Evolutionary conservation across 495 filamentous ascomycete genomes (phyloP).

Genomic region (Aspergillus sparsus): DNA sequence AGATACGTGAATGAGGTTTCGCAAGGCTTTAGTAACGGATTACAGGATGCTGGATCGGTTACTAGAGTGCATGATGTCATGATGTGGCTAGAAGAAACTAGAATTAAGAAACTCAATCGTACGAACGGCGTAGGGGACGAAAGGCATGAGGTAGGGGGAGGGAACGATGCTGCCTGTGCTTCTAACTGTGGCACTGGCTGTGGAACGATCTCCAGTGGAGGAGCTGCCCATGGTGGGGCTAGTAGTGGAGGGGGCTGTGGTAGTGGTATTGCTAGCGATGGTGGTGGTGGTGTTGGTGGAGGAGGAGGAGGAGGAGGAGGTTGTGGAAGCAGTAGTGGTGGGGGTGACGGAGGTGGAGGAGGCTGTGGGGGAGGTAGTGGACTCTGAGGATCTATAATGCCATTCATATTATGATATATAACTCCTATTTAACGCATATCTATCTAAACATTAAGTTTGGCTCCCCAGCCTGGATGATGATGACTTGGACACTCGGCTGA

Average conservation of each 20-base stretch:
- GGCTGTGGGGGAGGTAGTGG: background rate
- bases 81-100: background rate
- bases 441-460: background rate
- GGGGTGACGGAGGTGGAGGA: background rate
- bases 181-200: background rate
- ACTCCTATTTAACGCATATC: background rate
- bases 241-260: background rate
- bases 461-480: background rate
- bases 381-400: background rate
- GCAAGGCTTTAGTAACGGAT: background rate
- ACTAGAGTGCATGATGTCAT: background rate
- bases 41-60: background rate
- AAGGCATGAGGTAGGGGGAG: background rate
- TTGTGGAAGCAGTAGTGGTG: background rate
- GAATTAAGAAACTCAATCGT: background rate
- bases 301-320: background rate
- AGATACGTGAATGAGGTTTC: background rate
- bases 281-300: background rate
- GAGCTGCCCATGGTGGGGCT: background rate
- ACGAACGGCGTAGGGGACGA: too few relatives aligned
- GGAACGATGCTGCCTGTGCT: background rate
- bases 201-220: background rate
- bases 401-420: background rate
- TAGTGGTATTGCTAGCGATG: background rate
- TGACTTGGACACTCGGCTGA: background rate